These are phyloP conservation scores for Protostelium mycophagum DNA, from an alignment of 78 protist genomes.

Conservation along the genomic window DNA sequence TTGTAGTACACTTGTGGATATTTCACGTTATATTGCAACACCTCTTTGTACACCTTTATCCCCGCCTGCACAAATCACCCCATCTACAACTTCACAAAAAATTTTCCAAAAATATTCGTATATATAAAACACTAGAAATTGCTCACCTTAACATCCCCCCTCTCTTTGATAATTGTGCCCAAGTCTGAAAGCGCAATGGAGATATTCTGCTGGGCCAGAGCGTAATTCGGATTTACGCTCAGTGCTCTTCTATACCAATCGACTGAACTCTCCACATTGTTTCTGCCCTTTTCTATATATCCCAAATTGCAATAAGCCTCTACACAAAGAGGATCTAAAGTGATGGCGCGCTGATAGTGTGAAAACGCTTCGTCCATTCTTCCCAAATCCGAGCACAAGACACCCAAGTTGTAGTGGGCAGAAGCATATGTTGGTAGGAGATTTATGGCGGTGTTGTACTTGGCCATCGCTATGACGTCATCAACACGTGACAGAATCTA, in stretches of 20 bases:
- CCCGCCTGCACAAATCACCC: no score
- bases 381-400: conserved; percentile 33
- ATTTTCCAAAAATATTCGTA: no score
- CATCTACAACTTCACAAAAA: no score
- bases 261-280: conserved; percentile 38
- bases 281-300: conserved; percentile 33
- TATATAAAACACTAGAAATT: no score
- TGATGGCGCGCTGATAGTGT: conserved; percentile 32
- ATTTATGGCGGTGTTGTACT: conserved; percentile 6
- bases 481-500: background rate
- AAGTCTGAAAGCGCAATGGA: conserved; percentile 57
- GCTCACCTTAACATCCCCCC: conserved; percentile 17
- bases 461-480: background rate
- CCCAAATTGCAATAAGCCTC: conserved; percentile 75
- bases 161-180: conserved; percentile 38
- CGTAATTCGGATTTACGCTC: conserved; percentile 34
- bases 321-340: conserved; percentile 25
- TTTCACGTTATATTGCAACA: conserved; percentile 40
- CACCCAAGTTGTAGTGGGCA: conserved; percentile 48
- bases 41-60: conserved; percentile 27
- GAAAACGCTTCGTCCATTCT: conserved; percentile 43
- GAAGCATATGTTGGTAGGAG: conserved; percentile 11
- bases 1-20: conserved; percentile 67
- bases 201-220: conserved; percentile 22
- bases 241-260: conserved; percentile 26